These are phyloP conservation scores for Solanum acaule DNA, from an alignment of 257 asterid species.

Conservation along the genomic window DNA sequence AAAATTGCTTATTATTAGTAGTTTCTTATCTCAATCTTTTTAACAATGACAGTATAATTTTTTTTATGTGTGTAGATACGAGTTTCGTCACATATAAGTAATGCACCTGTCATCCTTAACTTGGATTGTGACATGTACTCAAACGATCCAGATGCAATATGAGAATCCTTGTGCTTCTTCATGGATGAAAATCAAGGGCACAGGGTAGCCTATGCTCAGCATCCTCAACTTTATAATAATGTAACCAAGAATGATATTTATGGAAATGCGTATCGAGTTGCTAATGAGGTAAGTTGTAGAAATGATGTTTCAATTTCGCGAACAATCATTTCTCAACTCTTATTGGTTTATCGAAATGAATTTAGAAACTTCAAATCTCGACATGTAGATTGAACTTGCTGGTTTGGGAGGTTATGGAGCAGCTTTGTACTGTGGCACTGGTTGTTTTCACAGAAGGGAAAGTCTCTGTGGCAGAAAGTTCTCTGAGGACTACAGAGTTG, in stretches of 20 bases:
- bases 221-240: constrained; percentile 52
- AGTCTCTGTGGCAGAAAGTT: constrained; percentile 41
- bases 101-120: constrained; percentile 67
- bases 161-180: constrained; percentile 66
- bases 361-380: not conserved
- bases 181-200: constrained; percentile 52
- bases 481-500: not conserved
- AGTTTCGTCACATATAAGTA: constrained; percentile 63
- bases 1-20: not conserved
- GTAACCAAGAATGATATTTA: constrained; percentile 44
- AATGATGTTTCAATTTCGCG: no score
- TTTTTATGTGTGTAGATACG: constrained; percentile 36
- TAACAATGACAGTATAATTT: not conserved
- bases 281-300: constrained; percentile 18
- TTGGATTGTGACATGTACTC: constrained; percentile 91
- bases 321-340: no score
- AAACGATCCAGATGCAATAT: constrained; percentile 53
- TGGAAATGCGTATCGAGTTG: constrained; percentile 16
- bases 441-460: constrained; percentile 67
- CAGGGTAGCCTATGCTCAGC: constrained; percentile 36
- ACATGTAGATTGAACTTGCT: constrained; percentile 47
- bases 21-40: not conserved
- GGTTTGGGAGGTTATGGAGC: constrained; percentile 49
- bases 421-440: constrained; percentile 53
- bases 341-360: no score